Conservation (phyloP, 2,329 filamentous ascomycete genomes). For the Phyllachora maydis region DNA sequence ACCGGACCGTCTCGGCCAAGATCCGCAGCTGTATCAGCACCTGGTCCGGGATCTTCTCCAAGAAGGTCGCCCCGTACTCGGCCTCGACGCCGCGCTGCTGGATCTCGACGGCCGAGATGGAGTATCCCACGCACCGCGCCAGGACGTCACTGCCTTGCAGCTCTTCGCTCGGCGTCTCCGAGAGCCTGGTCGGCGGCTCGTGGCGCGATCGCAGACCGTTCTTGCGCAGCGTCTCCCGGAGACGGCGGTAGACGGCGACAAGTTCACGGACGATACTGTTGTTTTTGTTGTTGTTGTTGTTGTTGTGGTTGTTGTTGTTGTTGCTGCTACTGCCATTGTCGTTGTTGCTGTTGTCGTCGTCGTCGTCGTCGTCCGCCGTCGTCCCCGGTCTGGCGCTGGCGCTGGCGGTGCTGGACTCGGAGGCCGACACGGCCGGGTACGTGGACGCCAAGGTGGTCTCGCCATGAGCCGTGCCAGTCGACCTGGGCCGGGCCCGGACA, state of each 20-base stretch:
- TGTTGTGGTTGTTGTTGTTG: too few relatives aligned
- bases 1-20: slow-evolving; percentile 69
- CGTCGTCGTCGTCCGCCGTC: too few relatives aligned
- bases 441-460: too few relatives aligned
- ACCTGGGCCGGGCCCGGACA: slow-evolving; percentile 9
- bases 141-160: slow-evolving; percentile 36
- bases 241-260: slow-evolving; percentile 36
- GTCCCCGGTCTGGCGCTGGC: too few relatives aligned
- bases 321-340: too few relatives aligned
- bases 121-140: slow-evolving; percentile 52
- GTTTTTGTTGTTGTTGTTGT: too few relatives aligned
- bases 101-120: slow-evolving; percentile 78
- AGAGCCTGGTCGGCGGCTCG: too few relatives aligned
- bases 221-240: slow-evolving; percentile 34
- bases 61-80: slow-evolving; percentile 49
- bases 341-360: slow-evolving; percentile 13
- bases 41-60: slow-evolving; percentile 72
- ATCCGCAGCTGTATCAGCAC: slow-evolving; percentile 72
- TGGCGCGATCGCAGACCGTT: slow-evolving; percentile 27
- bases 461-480: slow-evolving; percentile 18
- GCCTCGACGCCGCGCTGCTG: slow-evolving; percentile 70
- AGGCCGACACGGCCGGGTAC: slow-evolving; percentile 17
- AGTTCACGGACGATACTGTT: slow-evolving; percentile 33
- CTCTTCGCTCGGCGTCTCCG: slow-evolving; percentile 17
- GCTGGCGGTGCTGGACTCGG: slow-evolving; percentile 5